Conservation (phyloP, 2,329 filamentous ascomycete species). For the Calonectria honghensis region DNA sequence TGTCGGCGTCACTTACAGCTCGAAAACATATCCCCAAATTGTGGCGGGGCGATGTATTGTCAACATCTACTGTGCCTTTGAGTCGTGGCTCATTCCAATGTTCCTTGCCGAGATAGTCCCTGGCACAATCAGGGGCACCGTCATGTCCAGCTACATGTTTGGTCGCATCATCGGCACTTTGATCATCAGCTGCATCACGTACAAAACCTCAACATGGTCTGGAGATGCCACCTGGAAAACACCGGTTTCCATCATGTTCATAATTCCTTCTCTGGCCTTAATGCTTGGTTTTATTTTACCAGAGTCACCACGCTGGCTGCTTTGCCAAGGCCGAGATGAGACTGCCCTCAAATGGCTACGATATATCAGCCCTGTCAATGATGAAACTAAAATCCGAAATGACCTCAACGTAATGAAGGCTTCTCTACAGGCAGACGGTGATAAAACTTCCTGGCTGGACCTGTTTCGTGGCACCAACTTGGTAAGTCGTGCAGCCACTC, state of each 20-base stretch:
- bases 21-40: background rate
- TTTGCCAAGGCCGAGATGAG: background rate
- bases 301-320: conserved; percentile 6
- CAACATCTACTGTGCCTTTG: background rate
- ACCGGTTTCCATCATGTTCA: conserved; percentile 2
- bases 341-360: background rate
- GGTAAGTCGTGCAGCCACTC: background rate
- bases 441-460: background rate
- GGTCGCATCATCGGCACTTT: background rate
- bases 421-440: background rate
- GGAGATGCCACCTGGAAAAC: background rate
- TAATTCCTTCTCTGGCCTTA: background rate
- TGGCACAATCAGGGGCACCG: background rate
- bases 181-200: background rate
- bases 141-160: conserved; percentile 9
- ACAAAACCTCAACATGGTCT: background rate
- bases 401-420: background rate
- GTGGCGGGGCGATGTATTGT: background rate
- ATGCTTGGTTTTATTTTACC: background rate
- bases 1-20: conserved; percentile 1
- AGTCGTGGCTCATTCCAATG: background rate
- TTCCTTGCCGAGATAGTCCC: conserved; percentile 14
- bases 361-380: background rate
- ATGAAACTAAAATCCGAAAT: background rate
- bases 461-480: background rate